Percentiles rank a stretch among this genome's conserved stretches.
Evolutionary conservation across 768 basidiomycete genomes (phyloP).

Genomic region (Ramaria sp.): DNA sequence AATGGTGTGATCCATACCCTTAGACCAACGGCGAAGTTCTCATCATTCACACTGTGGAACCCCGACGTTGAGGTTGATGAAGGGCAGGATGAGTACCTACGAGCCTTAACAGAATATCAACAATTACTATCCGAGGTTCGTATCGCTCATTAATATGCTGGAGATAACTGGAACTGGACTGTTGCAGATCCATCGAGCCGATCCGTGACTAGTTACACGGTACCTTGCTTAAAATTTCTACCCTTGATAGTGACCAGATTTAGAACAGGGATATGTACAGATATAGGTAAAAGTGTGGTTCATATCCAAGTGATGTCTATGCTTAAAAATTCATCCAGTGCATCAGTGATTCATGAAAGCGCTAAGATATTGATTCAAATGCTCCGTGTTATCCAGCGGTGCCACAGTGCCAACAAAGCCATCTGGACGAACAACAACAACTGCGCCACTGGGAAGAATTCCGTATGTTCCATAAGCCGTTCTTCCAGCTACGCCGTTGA

Average conservation of each 20-base stretch:
- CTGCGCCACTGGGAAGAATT: constrained; percentile 32
- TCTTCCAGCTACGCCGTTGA: constrained; percentile 34
- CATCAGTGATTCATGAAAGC: constrained; percentile 1
- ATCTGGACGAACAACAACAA: constrained; percentile 51
- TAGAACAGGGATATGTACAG: no score
- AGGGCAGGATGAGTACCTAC: constrained; percentile 58
- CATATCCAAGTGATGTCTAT: background rate
- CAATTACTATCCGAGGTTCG: constrained; percentile 50
- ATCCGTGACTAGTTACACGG: background rate
- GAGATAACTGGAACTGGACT: background rate
- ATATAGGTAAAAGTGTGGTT: background rate
- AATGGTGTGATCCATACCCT: constrained; percentile 15
- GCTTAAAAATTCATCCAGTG: background rate
- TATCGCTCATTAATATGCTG: background rate
- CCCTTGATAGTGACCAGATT: background rate
- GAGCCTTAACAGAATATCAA: constrained; percentile 64
- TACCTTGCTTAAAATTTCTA: background rate
- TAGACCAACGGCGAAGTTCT: constrained; percentile 44
- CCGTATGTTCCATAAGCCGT: constrained; percentile 49
- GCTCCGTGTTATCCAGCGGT: constrained; percentile 33
- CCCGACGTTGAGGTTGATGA: constrained; percentile 63
- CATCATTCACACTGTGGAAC: constrained; percentile 65
- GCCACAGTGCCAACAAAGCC: constrained; percentile 53
- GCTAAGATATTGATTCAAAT: constrained; percentile 11
- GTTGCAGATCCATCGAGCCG: constrained; percentile 2